phyloP scores from a whole-genome alignment of 176 grass and related monocot genomes.

The Bolboschoenus planiculmis region DNA sequence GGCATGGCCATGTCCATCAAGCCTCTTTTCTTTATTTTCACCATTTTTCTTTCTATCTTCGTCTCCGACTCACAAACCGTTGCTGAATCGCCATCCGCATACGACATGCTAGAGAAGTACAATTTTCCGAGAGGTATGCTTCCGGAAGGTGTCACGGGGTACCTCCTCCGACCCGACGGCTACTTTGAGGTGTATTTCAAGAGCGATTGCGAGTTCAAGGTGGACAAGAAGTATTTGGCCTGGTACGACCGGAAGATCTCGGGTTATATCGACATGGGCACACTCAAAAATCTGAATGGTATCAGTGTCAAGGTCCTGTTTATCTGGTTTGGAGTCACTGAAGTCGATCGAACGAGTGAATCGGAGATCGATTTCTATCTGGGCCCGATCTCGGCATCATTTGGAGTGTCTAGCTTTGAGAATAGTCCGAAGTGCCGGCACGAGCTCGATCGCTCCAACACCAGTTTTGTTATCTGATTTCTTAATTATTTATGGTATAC shows the following conservation, averaged over 20 bases:
- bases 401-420: slow-evolving; percentile 30
- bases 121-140: slow-evolving; percentile 56
- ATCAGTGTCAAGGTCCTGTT: slow-evolving; percentile 36
- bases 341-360: neutral
- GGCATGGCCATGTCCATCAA: slow-evolving; percentile 9
- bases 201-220: slow-evolving; percentile 28
- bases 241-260: slow-evolving; percentile 31
- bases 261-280: slow-evolving; percentile 6
- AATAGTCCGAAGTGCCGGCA: slow-evolving; percentile 27
- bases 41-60: neutral
- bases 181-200: slow-evolving; percentile 43
- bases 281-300: slow-evolving; percentile 3
- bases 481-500: neutral
- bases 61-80: neutral
- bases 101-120: slow-evolving; percentile 34
- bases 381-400: slow-evolving; percentile 30
- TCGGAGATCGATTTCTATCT: slow-evolving; percentile 28
- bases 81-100: slow-evolving; percentile 17
- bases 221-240: slow-evolving; percentile 14
- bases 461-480: neutral
- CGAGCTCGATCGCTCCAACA: neutral
- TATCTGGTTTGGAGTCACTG: slow-evolving; percentile 15
- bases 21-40: slow-evolving; percentile 4
- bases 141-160: slow-evolving; percentile 35
- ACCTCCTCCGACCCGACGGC: slow-evolving; percentile 29